Evolutionary conservation across 2,329 filamentous ascomycete genomes (phyloP).

Genomic region (Fusarium staphyleae): DNA sequence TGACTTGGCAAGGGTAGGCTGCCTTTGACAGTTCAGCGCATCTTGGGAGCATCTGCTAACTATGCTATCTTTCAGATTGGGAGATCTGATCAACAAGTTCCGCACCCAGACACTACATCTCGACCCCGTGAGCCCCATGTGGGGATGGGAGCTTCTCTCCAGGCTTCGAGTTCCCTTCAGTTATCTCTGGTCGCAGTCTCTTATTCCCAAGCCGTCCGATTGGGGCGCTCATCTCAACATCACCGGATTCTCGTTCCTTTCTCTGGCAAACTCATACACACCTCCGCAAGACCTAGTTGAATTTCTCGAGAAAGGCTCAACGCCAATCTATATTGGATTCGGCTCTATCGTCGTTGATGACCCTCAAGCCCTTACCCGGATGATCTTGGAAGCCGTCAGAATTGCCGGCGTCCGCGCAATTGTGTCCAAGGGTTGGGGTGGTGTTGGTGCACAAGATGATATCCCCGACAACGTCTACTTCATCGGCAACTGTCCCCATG

Average conservation of each 20-base stretch:
- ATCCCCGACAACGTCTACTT: constrained; percentile 61
- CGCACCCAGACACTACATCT: constrained; percentile 67
- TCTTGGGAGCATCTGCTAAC: background rate
- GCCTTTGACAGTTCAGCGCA: background rate
- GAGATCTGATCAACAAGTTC: constrained; percentile 76
- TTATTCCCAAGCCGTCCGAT: constrained; percentile 71
- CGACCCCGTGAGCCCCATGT: constrained; percentile 70
- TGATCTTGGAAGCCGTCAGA: constrained; percentile 66
- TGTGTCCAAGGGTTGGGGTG: constrained; percentile 71
- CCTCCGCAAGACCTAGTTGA: constrained; percentile 60
- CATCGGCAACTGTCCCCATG: constrained; percentile 70
- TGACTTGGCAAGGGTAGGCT: constrained; percentile 73
- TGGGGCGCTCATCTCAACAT: constrained; percentile 67
- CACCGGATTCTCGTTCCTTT: constrained; percentile 68
- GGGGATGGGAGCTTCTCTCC: constrained; percentile 69
- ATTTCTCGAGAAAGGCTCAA: constrained; percentile 63
- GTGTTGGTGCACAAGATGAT: constrained; percentile 57
- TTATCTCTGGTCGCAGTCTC: constrained; percentile 73
- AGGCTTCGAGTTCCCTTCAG: constrained; percentile 70
- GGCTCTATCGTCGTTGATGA: constrained; percentile 72
- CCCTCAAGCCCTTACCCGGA: constrained; percentile 61
- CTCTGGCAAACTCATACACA: constrained; percentile 58
- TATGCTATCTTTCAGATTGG: constrained; percentile 50
- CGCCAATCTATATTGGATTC: constrained; percentile 72
- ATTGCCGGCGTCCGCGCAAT: constrained; percentile 65